Conservation (phyloP, 768 basidiomycete genomes). For the Nidularia pulvinata region DNA sequence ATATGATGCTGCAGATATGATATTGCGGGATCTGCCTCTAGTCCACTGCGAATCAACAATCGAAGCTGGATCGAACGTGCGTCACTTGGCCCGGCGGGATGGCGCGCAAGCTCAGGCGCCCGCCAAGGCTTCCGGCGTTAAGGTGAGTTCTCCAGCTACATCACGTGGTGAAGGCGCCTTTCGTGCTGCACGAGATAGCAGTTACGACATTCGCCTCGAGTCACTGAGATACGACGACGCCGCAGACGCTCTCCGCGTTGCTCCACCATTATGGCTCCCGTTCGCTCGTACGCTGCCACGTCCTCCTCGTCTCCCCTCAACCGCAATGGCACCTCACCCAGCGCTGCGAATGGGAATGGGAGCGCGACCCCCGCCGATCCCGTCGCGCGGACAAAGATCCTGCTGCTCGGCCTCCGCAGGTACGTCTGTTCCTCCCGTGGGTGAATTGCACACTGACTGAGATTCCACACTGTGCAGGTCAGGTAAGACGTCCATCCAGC, state of each 20-base stretch:
- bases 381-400: conserved; percentile 60
- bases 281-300: conserved; percentile 25
- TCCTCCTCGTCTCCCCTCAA: conserved; percentile 25
- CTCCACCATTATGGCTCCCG: neutral
- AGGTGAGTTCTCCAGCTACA: too few relatives aligned
- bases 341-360: conserved; percentile 17
- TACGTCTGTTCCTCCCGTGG: conserved; percentile 13
- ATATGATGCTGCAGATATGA: too few relatives aligned
- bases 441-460: neutral
- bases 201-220: too few relatives aligned
- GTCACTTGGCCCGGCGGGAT: neutral
- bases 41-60: too few relatives aligned
- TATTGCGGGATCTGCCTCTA: too few relatives aligned
- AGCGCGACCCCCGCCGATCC: conserved; percentile 15
- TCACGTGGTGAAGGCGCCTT: too few relatives aligned
- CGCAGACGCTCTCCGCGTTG: neutral
- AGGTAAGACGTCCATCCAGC: conserved; percentile 90
- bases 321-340: conserved; percentile 16
- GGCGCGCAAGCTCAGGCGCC: too few relatives aligned
- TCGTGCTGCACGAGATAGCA: too few relatives aligned
- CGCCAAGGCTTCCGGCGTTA: too few relatives aligned
- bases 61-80: conserved; percentile 7
- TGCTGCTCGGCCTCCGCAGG: conserved; percentile 75
- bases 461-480: conserved; percentile 47
- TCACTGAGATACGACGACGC: too few relatives aligned